Evolutionary conservation across 1,139 yeast genomes (phyloP).

Genomic region (Debaryomycetaceae sp.): DNA sequence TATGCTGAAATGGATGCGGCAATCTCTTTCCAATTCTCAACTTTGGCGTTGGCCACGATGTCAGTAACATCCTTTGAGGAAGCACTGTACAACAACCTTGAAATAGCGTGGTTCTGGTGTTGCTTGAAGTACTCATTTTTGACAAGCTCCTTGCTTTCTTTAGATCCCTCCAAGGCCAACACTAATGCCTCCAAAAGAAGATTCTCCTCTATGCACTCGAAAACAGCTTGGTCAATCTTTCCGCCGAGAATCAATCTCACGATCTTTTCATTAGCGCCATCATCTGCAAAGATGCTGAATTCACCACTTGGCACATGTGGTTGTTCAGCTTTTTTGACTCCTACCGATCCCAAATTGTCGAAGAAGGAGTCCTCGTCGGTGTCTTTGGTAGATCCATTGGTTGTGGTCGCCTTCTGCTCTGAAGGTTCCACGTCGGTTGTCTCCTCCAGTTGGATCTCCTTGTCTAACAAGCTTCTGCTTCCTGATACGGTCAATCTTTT

Average conservation of each 20-base stretch:
- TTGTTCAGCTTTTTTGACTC: constrained; percentile 15
- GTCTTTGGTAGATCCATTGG: constrained; percentile 10
- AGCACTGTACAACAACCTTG: constrained; percentile 71
- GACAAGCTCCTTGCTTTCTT: constrained; percentile 60
- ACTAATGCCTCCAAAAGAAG: constrained; percentile 75
- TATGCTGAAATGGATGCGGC: constrained; percentile 67
- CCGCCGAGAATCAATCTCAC: constrained; percentile 59
- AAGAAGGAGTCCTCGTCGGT: constrained; percentile 44
- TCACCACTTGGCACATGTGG: constrained; percentile 42
- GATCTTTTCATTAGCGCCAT: constrained; percentile 37
- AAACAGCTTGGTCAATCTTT: constrained; percentile 64
- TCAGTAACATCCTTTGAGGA: constrained; percentile 62
- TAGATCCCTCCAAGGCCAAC: constrained; percentile 70
- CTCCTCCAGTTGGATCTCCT: constrained; percentile 15
- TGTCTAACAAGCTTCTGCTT: constrained; percentile 34
- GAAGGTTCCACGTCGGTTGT: constrained; percentile 15
- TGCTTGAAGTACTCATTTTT: constrained; percentile 65
- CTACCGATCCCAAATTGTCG: constrained; percentile 35
- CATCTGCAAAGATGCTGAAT: constrained; percentile 31
- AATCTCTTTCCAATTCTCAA: constrained; percentile 77
- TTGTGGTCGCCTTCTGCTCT: constrained; percentile 13
- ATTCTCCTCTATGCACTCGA: constrained; percentile 58
- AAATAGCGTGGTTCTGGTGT: constrained; percentile 51
- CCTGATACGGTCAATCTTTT: constrained; percentile 52
- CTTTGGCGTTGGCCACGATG: constrained; percentile 72